phyloP scores from a whole-genome alignment of 768 basidiomycete species.

The Auriscalpium orientale region DNA sequence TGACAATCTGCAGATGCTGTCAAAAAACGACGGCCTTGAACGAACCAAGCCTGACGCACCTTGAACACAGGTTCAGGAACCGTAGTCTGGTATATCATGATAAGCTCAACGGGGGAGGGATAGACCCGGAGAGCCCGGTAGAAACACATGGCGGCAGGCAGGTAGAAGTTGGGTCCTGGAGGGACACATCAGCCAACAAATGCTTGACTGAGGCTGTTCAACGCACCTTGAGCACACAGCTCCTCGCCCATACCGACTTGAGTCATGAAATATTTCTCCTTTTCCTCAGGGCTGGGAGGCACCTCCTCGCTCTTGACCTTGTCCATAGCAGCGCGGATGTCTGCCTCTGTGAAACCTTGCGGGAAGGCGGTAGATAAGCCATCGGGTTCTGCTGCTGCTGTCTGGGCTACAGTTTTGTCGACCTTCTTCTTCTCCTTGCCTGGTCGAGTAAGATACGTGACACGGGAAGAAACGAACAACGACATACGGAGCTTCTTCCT shows the following conservation, averaged over 20 bases:
- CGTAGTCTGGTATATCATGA: constrained; percentile 91
- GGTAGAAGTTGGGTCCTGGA: constrained; percentile 67
- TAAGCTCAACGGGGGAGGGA: constrained; percentile 88
- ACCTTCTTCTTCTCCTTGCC: constrained; percentile 92
- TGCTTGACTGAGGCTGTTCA: not conserved
- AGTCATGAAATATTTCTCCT: constrained; percentile 87
- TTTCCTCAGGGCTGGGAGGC: constrained; percentile 63
- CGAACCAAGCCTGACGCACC: constrained; percentile 28
- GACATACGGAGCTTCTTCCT: constrained; percentile 58
- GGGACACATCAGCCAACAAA: not conserved
- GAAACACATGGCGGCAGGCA: constrained; percentile 83
- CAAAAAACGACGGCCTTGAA: constrained; percentile 1
- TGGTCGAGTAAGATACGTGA: constrained; percentile 23
- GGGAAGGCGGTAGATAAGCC: constrained; percentile 15
- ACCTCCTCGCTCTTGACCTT: constrained; percentile 61
- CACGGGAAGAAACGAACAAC: not conserved
- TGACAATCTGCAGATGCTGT: constrained; percentile 42
- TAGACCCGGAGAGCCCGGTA: constrained; percentile 92
- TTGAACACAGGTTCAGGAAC: constrained; percentile 78
- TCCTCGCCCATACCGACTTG: constrained; percentile 86
- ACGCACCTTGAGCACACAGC: constrained; percentile 64
- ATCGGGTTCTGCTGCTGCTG: constrained; percentile 16
- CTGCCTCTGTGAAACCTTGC: constrained; percentile 35
- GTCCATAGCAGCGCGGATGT: constrained; percentile 57
- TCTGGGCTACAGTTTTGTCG: constrained; percentile 48